Evolutionary conservation across 805 yeast species (phyloP), one percentile per base, ranked within the genome.

Genomic region (Pichia nakasei): DNA sequence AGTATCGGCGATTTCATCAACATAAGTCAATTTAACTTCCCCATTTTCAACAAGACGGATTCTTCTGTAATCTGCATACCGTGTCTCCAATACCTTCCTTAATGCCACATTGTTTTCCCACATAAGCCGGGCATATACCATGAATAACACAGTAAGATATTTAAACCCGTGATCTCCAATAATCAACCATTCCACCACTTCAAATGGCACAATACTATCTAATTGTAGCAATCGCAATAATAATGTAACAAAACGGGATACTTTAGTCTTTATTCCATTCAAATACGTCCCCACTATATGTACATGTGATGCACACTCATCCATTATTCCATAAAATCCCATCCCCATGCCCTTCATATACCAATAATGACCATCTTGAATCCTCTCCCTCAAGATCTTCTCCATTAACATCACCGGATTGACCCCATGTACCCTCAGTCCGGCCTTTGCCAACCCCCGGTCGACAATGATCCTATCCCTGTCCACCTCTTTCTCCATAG

Each of bases 1-100:
- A 35, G 64, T 63, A 53, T 91, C 96, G 0, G 78, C 73, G 55
- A 81, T 74, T 56, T 81, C 91, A 60, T 91, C 97, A 64, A 91
- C 69, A 54, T 77, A 72, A 5, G 67, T 63, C 42, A 78, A 60
- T 52, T 69, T 63, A 50, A 63, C 58, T 9, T 68, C 62, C 41
- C 58, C 49, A 18, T 46, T 38, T 26, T 70, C 55, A 22, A 72
- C 62, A n/a, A 66, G 52, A 46, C 85, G 67, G 40, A 91, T 62
- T 56, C 84, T 85, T 33, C 95, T 70, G 56, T 74, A 80, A 61
- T 91, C 96, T 8, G 65, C 61, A 18, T 75, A 63, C 46, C 73
- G 69, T 5, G 75, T 73, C 54, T 78, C 87, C 29, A 87, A 65
- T 9, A 66, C 11, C 3, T 15, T 21, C 39, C 41, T 46, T 8